phyloP scores from a whole-genome alignment of 2,329 filamentous ascomycete genomes.

The Cladophialophora carrionii region DNA sequence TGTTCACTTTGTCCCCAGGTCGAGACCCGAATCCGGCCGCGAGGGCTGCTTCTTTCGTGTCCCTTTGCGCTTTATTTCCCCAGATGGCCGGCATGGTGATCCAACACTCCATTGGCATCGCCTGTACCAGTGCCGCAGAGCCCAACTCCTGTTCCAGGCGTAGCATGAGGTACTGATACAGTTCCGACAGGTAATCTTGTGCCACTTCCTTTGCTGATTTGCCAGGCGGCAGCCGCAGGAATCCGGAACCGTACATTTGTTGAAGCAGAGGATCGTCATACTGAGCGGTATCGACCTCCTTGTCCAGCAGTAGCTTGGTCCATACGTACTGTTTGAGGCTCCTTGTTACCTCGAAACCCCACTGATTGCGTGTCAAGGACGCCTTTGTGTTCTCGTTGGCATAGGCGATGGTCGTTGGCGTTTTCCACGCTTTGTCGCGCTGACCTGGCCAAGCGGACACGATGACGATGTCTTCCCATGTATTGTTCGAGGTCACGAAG shows the following conservation, averaged over 20 bases:
- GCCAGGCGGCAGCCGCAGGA: slow-evolving; percentile 34
- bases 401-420: slow-evolving; percentile 41
- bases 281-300: slow-evolving; percentile 26
- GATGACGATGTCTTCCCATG: slow-evolving; percentile 31
- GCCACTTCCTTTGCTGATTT: slow-evolving; percentile 38
- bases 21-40: slow-evolving; percentile 30
- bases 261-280: slow-evolving; percentile 36
- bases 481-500: slow-evolving; percentile 19
- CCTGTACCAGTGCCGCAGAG: slow-evolving; percentile 24
- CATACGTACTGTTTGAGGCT: slow-evolving; percentile 39
- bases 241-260: slow-evolving; percentile 17
- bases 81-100: slow-evolving; percentile 36
- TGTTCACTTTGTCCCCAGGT: slow-evolving; percentile 20
- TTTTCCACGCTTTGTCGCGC: slow-evolving; percentile 35
- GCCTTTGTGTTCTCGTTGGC: slow-evolving; percentile 32
- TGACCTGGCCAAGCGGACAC: slow-evolving; percentile 39
- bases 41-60: slow-evolving; percentile 24
- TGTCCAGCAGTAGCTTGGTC: slow-evolving; percentile 42
- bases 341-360: slow-evolving; percentile 40
- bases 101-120: slow-evolving; percentile 29
- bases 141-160: slow-evolving; percentile 8
- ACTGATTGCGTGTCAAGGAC: slow-evolving; percentile 20
- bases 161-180: slow-evolving; percentile 36
- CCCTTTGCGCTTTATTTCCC: slow-evolving; percentile 19
- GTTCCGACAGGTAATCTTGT: slow-evolving; percentile 37